Evolutionary conservation across 73 alveolate species (phyloP).

Genomic region (Tetrahymena elliotti): DNA sequence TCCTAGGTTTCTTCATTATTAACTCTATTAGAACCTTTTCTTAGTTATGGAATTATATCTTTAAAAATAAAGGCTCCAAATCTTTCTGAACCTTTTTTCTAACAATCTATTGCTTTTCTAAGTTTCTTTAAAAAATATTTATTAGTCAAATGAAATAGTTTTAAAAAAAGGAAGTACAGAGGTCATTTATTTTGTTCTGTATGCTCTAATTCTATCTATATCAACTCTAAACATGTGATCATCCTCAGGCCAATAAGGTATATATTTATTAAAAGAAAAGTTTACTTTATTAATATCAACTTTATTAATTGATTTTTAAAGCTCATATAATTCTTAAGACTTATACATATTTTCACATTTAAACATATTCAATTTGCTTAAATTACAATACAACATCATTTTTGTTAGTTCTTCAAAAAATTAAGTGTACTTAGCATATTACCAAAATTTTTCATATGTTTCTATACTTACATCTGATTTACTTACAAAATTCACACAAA

Average conservation of each 20-base stretch:
- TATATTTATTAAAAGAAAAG: background rate
- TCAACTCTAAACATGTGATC: background rate
- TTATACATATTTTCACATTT: background rate
- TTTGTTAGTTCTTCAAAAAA: background rate
- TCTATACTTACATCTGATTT: background rate
- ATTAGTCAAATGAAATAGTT: background rate
- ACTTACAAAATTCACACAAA: background rate
- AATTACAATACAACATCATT: background rate
- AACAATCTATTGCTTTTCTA: background rate
- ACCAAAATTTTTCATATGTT: background rate
- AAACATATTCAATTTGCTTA: background rate
- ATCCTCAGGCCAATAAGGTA: background rate
- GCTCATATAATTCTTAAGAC: background rate
- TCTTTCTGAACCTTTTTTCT: background rate
- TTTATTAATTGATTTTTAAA: background rate
- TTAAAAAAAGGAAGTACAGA: background rate
- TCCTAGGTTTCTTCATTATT: background rate
- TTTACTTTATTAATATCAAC: background rate
- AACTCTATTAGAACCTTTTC: background rate
- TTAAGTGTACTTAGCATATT: background rate
- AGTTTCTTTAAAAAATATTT: background rate
- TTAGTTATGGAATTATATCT: background rate
- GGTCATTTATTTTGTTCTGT: background rate
- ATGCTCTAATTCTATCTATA: background rate
- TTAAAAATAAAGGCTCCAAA: background rate